These are phyloP conservation scores for Gyromitra esculenta DNA, from an alignment of 2,329 filamentous ascomycete genomes.

Conservation along the genomic window DNA sequence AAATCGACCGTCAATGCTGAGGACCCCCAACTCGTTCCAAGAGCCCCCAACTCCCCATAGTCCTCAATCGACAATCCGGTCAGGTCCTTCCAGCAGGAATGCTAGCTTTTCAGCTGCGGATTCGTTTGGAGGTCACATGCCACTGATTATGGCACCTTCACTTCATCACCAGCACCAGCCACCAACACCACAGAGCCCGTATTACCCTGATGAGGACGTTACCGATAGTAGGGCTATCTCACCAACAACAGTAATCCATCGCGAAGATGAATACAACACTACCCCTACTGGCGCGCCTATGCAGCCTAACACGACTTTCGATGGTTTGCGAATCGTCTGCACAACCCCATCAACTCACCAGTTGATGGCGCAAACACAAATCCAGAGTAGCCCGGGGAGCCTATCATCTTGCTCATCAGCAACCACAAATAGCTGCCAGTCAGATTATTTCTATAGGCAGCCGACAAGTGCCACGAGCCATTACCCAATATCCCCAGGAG, in stretches of 20 bases:
- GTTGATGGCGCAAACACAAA: slow-evolving; percentile 62
- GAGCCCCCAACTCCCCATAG: slow-evolving; percentile 68
- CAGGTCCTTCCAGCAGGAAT: slow-evolving; percentile 51
- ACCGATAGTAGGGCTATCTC: slow-evolving; percentile 66
- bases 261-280: slow-evolving; percentile 68
- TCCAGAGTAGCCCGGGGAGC: slow-evolving; percentile 69
- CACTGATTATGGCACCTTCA: slow-evolving; percentile 41
- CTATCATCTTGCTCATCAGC: slow-evolving; percentile 69
- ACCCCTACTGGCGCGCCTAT: slow-evolving; percentile 63
- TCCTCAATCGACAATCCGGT: slow-evolving; percentile 61
- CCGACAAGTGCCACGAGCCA: slow-evolving; percentile 62
- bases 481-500: slow-evolving; percentile 53
- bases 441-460: slow-evolving; percentile 67
- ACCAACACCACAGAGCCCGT: slow-evolving; percentile 59
- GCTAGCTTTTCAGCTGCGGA: slow-evolving; percentile 51
- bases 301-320: slow-evolving; percentile 59
- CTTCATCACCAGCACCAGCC: slow-evolving; percentile 51
- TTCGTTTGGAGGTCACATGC: slow-evolving; percentile 47
- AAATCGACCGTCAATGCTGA: slow-evolving; percentile 45
- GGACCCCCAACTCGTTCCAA: slow-evolving; percentile 60
- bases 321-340: slow-evolving; percentile 62
- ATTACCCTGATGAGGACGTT: slow-evolving; percentile 70
- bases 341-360: slow-evolving; percentile 65
- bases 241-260: slow-evolving; percentile 52
- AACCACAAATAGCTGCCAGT: slow-evolving; percentile 67